These are phyloP conservation scores for Tetraselmis striata DNA, from an alignment of 139 green algal species.

Conservation along the genomic window DNA sequence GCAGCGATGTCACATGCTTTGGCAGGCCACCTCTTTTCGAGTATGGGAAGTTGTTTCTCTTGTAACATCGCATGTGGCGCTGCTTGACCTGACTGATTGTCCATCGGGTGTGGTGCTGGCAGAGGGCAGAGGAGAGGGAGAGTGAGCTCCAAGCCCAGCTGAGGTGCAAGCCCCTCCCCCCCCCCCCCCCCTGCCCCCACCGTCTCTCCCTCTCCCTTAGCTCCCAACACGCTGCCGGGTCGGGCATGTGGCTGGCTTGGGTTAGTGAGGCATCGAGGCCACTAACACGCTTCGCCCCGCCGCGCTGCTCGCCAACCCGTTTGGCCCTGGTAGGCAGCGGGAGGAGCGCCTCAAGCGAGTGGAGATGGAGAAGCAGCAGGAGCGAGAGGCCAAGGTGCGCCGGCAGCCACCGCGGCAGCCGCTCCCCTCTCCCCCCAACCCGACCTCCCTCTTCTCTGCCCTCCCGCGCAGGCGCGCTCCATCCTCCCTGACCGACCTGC, in stretches of 20 bases:
- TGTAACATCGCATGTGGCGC: neutral
- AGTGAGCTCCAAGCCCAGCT: neutral
- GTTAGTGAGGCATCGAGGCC: neutral
- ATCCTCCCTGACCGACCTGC: neutral
- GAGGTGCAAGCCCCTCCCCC: neutral
- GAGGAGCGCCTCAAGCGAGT: neutral
- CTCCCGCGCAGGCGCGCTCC: neutral
- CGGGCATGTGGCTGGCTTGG: no score
- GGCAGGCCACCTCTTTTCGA: no score
- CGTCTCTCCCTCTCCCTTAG: neutral
- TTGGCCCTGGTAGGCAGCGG: neutral
- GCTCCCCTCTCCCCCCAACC: neutral
- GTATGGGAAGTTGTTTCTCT: neutral
- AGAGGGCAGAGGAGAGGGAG: neutral
- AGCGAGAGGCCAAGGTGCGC: neutral
- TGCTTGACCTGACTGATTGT: neutral
- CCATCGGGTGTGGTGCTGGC: neutral
- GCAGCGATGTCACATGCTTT: no score
- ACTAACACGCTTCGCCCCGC: no score
- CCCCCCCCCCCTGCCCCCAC: neutral
- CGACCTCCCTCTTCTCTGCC: neutral
- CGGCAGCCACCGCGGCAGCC: no score
- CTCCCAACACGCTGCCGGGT: neutral
- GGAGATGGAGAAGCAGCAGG: neutral
- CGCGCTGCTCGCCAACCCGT: neutral